phyloP scores from a whole-genome alignment of 768 basidiomycete genomes.

The Suillus americanus region DNA sequence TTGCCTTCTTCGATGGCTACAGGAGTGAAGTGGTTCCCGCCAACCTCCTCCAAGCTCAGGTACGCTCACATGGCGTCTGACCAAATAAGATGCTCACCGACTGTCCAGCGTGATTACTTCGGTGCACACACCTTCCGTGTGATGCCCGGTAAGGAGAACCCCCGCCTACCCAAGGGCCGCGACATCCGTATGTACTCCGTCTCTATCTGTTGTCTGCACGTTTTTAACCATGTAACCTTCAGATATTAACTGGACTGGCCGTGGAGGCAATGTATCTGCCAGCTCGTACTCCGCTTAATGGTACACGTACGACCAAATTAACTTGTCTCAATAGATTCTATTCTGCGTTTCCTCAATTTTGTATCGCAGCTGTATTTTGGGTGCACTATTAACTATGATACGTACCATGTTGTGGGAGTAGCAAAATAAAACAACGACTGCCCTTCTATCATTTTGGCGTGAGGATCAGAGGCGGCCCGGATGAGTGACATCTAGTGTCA shows the following conservation, averaged over 20 bases:
- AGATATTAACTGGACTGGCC: slow-evolving; percentile 99
- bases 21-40: slow-evolving; percentile 93
- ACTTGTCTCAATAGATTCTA: slow-evolving; percentile 19
- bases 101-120: slow-evolving; percentile 88
- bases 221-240: slow-evolving; percentile 7
- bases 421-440: slow-evolving; percentile 14
- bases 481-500: not conserved
- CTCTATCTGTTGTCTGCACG: not conserved
- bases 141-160: slow-evolving; percentile 88
- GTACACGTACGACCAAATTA: slow-evolving; percentile 2
- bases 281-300: slow-evolving; percentile 73
- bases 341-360: slow-evolving; percentile 4
- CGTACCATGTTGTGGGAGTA: slow-evolving; percentile 14
- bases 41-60: slow-evolving; percentile 93
- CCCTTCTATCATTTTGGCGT: not conserved
- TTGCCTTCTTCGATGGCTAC: slow-evolving; percentile 99
- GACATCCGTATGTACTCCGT: slow-evolving; percentile 77
- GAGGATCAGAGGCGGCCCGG: not conserved
- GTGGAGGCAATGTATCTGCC: slow-evolving; percentile 92
- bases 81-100: slow-evolving; percentile 10
- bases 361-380: slow-evolving; percentile 15
- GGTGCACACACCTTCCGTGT: slow-evolving; percentile 98
- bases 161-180: slow-evolving; percentile 71
- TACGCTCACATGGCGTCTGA: slow-evolving; percentile 24
- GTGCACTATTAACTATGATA: slow-evolving; percentile 14